Percentiles rank a stretch among this genome's conserved stretches.
Evolutionary conservation across 1,284 basidiomycete genomes (phyloP).

Genomic region (Hemileccinum hortonii): DNA sequence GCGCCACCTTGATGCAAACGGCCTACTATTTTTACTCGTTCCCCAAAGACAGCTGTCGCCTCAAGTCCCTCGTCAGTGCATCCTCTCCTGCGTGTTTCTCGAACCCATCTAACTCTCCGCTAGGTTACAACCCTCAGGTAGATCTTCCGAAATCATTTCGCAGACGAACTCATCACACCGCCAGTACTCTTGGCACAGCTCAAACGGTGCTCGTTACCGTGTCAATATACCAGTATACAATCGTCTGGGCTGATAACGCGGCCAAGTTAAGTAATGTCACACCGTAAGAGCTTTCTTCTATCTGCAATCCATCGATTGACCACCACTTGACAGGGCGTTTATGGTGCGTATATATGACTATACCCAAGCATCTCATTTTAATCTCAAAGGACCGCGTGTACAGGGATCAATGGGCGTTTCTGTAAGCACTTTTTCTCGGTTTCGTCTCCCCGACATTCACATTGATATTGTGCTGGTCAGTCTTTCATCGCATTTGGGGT

Average conservation of each 20-base stretch:
- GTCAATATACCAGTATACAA: constrained; percentile 35
- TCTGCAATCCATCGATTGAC: constrained; percentile 1
- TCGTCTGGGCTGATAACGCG: constrained; percentile 28
- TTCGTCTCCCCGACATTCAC: neutral
- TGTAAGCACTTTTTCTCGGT: constrained; percentile 9
- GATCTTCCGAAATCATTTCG: neutral
- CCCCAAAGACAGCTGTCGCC: constrained; percentile 24
- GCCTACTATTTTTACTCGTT: constrained; percentile 34
- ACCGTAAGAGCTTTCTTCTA: constrained; percentile 14
- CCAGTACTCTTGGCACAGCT: constrained; percentile 29
- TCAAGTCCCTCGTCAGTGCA: constrained; percentile 23
- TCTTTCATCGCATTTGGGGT: constrained; percentile 33
- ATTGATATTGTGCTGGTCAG: constrained; percentile 9
- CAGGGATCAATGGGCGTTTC: constrained; percentile 33
- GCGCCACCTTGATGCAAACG: constrained; percentile 32
- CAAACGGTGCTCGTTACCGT: constrained; percentile 28
- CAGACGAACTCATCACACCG: constrained; percentile 2
- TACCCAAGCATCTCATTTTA: neutral
- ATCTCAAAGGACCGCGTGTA: too few relatives aligned
- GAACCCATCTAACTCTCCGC: constrained; percentile 1
- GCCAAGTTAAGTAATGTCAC: constrained; percentile 28
- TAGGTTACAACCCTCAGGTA: constrained; percentile 32
- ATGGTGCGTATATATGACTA: constrained; percentile 21
- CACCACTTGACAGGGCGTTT: constrained; percentile 18
- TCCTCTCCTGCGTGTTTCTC: neutral